Evolutionary conservation across 2,329 filamentous ascomycete genomes (phyloP).

Genomic region (Metarhizium album): DNA sequence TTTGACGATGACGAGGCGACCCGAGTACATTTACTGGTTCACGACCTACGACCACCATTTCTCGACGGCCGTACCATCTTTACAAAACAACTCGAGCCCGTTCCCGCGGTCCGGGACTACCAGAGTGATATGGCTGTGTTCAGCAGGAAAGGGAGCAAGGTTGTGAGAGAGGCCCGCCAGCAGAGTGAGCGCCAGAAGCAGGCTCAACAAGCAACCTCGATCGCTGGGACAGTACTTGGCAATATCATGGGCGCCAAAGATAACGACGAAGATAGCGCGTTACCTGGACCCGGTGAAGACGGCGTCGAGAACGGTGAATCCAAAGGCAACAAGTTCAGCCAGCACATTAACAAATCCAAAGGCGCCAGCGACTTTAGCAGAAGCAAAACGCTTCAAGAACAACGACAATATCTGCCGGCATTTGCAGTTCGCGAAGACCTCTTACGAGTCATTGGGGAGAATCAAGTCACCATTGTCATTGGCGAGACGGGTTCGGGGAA

Average conservation of each 20-base stretch:
- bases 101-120: conserved; percentile 82
- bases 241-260: conserved; percentile 96
- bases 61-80: conserved; percentile 91
- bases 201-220: conserved; percentile 86
- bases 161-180: conserved; percentile 83
- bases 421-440: conserved; percentile 95
- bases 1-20: conserved; percentile 89
- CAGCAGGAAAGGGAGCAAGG: conserved; percentile 85
- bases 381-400: conserved; percentile 81
- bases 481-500: conserved; percentile 97
- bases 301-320: conserved; percentile 42
- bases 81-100: conserved; percentile 91
- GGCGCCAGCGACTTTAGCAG: conserved; percentile 86
- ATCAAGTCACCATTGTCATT: conserved; percentile 93
- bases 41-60: conserved; percentile 90
- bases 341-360: conserved; percentile 79
- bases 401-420: conserved; percentile 85
- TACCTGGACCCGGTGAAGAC: conserved; percentile 63
- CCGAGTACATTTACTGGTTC: conserved; percentile 80
- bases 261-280: conserved; percentile 81
- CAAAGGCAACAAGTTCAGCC: conserved; percentile 64
- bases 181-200: conserved; percentile 90
- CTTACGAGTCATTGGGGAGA: conserved; percentile 83
- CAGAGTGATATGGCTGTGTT: conserved; percentile 99
- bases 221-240: conserved; percentile 82